A percentile compares a stretch with the other conserved stretches of the same genome.
Evolutionary conservation across 2,329 filamentous ascomycete species (phyloP).

Genomic region (Chalaropsis ovoidea): DNA sequence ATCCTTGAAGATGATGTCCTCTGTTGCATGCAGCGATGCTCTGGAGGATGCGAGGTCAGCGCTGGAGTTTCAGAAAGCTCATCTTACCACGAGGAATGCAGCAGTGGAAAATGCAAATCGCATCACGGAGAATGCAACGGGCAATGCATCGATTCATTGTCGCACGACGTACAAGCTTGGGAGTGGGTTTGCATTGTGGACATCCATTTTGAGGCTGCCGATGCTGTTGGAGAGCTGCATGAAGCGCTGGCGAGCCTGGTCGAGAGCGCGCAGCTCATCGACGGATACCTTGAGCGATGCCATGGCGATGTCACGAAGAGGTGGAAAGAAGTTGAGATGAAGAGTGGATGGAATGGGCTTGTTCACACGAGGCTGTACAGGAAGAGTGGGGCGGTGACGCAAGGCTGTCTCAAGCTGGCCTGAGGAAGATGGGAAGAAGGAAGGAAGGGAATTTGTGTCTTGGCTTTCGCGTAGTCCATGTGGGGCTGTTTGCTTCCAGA

Average conservation of each 20-base stretch:
- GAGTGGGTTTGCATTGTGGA: conserved; percentile 54
- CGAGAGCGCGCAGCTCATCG: conserved; percentile 57
- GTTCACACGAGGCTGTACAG: neutral
- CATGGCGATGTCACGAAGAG: conserved; percentile 29
- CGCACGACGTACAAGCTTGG: conserved; percentile 49
- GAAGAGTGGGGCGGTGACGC: neutral
- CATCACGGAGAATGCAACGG: too few species aligned
- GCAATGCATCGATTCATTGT: neutral
- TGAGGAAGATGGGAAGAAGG: neutral
- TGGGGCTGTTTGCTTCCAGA: too few species aligned
- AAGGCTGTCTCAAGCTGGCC: neutral
- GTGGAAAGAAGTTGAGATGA: neutral
- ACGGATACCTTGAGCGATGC: conserved; percentile 42
- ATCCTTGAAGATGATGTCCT: conserved; percentile 60
- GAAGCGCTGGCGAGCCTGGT: conserved; percentile 59
- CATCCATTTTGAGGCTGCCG: conserved; percentile 50
- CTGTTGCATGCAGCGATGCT: conserved; percentile 60
- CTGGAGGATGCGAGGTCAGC: conserved; percentile 34
- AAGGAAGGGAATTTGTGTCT: neutral
- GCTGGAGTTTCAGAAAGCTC: neutral
- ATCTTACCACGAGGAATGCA: neutral
- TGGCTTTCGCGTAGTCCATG: neutral
- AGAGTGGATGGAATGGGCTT: neutral
- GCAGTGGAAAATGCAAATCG: too few species aligned
- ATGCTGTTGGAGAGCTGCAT: conserved; percentile 60